phyloP scores from a whole-genome alignment of 805 yeast species.

The Metschnikowia peoriensis region DNA sequence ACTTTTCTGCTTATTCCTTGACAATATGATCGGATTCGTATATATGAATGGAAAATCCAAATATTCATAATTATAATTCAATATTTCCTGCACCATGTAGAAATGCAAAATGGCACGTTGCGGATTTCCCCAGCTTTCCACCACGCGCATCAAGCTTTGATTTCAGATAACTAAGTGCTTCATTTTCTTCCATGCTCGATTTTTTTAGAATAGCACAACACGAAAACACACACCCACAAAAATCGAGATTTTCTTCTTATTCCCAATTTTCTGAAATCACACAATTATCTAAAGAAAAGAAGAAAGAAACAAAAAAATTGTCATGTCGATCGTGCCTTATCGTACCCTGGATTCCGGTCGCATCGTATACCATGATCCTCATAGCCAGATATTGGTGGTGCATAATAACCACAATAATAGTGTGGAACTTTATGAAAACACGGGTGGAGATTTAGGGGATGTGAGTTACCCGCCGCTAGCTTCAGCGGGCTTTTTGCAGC shows the following conservation, averaged over 20 bases:
- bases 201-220: no score
- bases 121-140: conserved; percentile 1
- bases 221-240: no score
- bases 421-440: conserved; percentile 20
- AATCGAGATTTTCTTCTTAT: no score
- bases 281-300: no score
- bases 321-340: conserved; percentile 41
- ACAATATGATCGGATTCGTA: no score
- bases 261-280: no score
- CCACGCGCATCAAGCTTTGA: no score
- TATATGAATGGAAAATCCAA: background rate
- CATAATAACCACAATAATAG: conserved; percentile 34
- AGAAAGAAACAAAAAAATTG: no score
- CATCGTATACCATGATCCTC: conserved; percentile 36
- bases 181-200: no score
- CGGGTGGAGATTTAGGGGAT: conserved; percentile 15
- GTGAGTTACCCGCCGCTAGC: background rate
- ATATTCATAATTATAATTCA: background rate
- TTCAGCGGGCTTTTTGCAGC: background rate
- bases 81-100: background rate
- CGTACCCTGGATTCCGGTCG: conserved; percentile 23
- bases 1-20: no score
- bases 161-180: no score
- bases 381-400: conserved; percentile 32
- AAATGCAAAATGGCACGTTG: background rate